These are phyloP conservation scores for Suillus ampliporus DNA, from an alignment of 768 basidiomycete species.

Conservation along the genomic window DNA sequence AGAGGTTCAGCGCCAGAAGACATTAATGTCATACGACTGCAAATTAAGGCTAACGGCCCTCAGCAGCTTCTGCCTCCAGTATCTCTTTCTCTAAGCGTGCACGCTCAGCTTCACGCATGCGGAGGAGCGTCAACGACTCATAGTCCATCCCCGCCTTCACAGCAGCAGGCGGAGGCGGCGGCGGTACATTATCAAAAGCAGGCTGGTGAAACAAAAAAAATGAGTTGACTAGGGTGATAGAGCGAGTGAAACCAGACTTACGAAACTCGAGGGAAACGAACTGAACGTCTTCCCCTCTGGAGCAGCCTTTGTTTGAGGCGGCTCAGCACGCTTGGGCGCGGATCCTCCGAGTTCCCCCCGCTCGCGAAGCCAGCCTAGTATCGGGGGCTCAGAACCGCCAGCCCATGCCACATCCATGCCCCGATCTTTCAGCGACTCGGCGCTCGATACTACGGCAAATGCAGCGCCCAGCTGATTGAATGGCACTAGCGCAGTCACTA, in stretches of 20 bases:
- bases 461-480: slow-evolving; percentile 80
- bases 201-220: not conserved
- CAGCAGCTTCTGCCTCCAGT: slow-evolving; percentile 65
- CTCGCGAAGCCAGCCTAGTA: slow-evolving; percentile 74
- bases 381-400: slow-evolving; percentile 70
- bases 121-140: slow-evolving; percentile 79
- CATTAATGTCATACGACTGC: not conserved
- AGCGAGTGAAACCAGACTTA: slow-evolving; percentile 45
- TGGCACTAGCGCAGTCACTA: slow-evolving; percentile 73
- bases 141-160: slow-evolving; percentile 64
- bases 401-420: slow-evolving; percentile 79
- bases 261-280: slow-evolving; percentile 54
- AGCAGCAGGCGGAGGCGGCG: slow-evolving; percentile 27
- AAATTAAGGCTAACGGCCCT: slow-evolving; percentile 18
- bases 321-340: slow-evolving; percentile 17
- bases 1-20: not conserved
- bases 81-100: slow-evolving; percentile 80
- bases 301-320: slow-evolving; percentile 27
- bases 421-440: slow-evolving; percentile 56
- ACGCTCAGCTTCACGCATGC: slow-evolving; percentile 81
- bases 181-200: slow-evolving; percentile 9
- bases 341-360: slow-evolving; percentile 62
- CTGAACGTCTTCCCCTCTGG: slow-evolving; percentile 49
- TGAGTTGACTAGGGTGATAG: not conserved
- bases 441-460: slow-evolving; percentile 73